phyloP scores from a whole-genome alignment of 139 green algal species.

The Nannochloris sp. region DNA sequence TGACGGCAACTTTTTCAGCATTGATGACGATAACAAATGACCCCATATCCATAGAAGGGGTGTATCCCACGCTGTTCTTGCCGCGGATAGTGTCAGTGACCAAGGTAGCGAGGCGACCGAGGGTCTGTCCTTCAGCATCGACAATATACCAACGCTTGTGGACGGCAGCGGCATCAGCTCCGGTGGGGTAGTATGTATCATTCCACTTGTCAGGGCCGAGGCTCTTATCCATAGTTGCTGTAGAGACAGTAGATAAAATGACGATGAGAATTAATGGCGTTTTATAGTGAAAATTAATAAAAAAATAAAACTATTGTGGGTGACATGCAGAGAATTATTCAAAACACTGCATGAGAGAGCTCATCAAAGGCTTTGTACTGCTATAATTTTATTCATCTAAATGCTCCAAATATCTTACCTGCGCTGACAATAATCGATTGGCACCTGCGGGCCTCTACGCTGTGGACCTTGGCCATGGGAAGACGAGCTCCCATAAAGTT shows the following conservation, averaged over 20 bases:
- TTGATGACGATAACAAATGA: conserved; percentile 94
- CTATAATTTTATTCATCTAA: background rate
- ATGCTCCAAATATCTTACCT: no score
- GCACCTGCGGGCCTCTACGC: conserved; percentile 8
- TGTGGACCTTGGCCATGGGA: background rate
- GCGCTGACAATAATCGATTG: conserved; percentile 11
- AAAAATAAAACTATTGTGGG: no score
- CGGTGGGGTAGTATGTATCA: conserved; percentile 93
- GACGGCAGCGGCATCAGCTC: conserved; percentile 58
- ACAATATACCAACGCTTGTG: conserved; percentile 92
- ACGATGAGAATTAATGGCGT: no score
- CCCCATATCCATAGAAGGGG: conserved; percentile 94
- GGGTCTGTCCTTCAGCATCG: conserved; percentile 86
- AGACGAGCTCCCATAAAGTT: conserved; percentile 7
- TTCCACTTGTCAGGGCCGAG: conserved; percentile 75
- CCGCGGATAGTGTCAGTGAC: conserved; percentile 86
- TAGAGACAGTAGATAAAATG: no score
- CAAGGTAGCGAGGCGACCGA: conserved; percentile 83
- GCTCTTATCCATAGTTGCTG: background rate
- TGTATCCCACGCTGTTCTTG: conserved; percentile 83
- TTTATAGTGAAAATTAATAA: no score
- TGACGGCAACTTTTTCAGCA: conserved; percentile 86
- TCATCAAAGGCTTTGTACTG: background rate
- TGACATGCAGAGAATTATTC: background rate
- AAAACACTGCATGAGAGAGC: background rate